phyloP scores from a whole-genome alignment of 345 rosid species.

The Sonneratia caseolaris region DNA sequence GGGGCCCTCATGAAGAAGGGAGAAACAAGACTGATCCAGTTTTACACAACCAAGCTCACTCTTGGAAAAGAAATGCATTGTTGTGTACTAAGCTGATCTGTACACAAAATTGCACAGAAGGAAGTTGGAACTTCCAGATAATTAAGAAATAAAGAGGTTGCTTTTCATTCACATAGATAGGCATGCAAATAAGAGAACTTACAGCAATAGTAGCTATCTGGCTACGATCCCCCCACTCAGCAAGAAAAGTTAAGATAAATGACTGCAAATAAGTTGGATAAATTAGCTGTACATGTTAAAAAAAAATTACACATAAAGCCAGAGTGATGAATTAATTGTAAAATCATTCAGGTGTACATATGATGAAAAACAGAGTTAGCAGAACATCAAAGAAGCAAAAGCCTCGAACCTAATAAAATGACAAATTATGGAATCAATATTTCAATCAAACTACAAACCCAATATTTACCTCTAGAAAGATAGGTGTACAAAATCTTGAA shows the following conservation, averaged over 20 bases:
- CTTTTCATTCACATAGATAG: neutral
- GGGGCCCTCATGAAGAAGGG: too few species aligned
- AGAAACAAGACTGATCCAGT: too few species aligned
- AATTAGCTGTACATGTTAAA: neutral
- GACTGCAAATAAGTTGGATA: conserved; percentile 40
- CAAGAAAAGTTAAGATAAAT: conserved; percentile 83
- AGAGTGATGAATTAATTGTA: neutral
- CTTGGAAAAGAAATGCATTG: too few species aligned
- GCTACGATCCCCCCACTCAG: conserved; percentile 99
- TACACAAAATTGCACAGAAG: too few species aligned
- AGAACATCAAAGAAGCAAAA: neutral
- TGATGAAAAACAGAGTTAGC: neutral
- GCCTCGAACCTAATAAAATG: neutral
- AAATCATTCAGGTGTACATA: neutral
- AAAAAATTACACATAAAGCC: neutral
- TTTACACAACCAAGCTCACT: too few species aligned
- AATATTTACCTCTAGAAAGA: conserved; percentile 76
- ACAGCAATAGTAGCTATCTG: conserved; percentile 99
- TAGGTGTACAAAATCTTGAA: conserved; percentile 94
- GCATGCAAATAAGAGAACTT: conserved; percentile 22
- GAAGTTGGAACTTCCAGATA: neutral
- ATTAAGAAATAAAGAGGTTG: neutral
- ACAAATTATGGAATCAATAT: neutral
- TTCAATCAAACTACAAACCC: neutral
- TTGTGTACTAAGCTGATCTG: too few species aligned